phyloP scores from a whole-genome alignment of 192 early-diverging fungal species.

The Spizellomyces sp. region DNA sequence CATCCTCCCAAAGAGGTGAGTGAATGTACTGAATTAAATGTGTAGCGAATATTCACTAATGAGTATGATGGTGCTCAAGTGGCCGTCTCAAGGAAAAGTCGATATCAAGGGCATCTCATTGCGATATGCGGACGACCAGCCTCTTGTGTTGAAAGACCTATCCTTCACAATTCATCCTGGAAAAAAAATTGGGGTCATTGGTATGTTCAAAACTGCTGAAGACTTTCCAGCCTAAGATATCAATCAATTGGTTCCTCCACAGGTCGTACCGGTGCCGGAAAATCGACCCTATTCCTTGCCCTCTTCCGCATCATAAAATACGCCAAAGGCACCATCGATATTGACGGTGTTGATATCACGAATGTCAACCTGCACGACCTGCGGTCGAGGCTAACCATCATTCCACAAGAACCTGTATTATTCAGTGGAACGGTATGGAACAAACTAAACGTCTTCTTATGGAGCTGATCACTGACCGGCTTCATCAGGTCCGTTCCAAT shows the following conservation, averaged over 20 bases:
- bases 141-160: constrained; percentile 68
- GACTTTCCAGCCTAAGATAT: too few relatives aligned
- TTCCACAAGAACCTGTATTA: constrained; percentile 70
- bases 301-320: constrained; percentile 82
- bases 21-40: constrained; percentile 45
- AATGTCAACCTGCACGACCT: constrained; percentile 72
- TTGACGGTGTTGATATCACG: constrained; percentile 75
- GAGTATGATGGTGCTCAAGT: constrained; percentile 39
- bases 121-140: constrained; percentile 77
- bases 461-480: too few relatives aligned
- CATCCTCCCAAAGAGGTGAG: too few relatives aligned
- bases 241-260: too few relatives aligned
- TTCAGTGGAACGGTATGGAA: constrained; percentile 66
- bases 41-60: constrained; percentile 81
- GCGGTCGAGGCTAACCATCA: constrained; percentile 72
- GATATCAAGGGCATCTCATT: constrained; percentile 76
- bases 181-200: constrained; percentile 59
- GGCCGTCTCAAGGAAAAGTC: constrained; percentile 78
- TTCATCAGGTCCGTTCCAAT: too few relatives aligned
- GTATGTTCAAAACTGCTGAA: background rate
- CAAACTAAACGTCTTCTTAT: constrained; percentile 56
- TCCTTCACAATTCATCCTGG: constrained; percentile 38
- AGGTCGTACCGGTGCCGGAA: constrained; percentile 65
- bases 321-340: constrained; percentile 60
- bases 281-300: constrained; percentile 73